Base-by-base conservation (phyloP, 2,329 filamentous ascomycete genomes). In the Fusarium sp. region DNA sequence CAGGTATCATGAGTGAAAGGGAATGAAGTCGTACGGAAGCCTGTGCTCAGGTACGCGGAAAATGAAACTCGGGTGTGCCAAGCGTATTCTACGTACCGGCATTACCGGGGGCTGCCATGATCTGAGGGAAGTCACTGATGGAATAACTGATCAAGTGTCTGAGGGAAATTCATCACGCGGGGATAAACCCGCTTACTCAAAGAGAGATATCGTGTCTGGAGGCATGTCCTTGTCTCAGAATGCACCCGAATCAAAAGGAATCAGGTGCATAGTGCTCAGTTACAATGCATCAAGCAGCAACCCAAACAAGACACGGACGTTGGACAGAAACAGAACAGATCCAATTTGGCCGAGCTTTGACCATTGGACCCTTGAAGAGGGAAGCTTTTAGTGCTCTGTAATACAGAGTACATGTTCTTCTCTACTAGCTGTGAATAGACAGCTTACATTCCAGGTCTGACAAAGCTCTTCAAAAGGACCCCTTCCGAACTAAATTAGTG, bases 41-140 rank as follows among this genome's bases (percentile, higher is more conserved):
- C 11, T 49, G 16, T 27, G 18, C 16, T 46, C 34, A 28, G 16
- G 25, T 32, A 32, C 28, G n/a, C 12, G 21, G 37, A 28, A 37
- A 18, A 20, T 21, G 45, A 70, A 71, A 65, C 56, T 71, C 68
- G 62, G 70, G 63, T 45, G 55, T 34, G 68, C 68, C 68, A 71
- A 61, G 63, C 40, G 48, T 42, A 42, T 60, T 21, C 23, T 55
- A 49, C 49, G 66, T 47, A 57, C 58, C 68, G 68, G 68, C 49
- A 23, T 49, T 51, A 21, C 68, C 68, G 59, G 55, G 46, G 41
- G 20, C 23, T 40, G 11, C 13, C 43, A 70, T 70, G 63, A 70
- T 59, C 42, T 68, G 68, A 71, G 25, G 25, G n/a, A 53, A 50
- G 23, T n/a, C 37, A 49, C 55, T 63, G 46, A 46, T 49, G 42